phyloP scores from a whole-genome alignment of 1,284 basidiomycete genomes.

The Microbotryum saponariae region DNA sequence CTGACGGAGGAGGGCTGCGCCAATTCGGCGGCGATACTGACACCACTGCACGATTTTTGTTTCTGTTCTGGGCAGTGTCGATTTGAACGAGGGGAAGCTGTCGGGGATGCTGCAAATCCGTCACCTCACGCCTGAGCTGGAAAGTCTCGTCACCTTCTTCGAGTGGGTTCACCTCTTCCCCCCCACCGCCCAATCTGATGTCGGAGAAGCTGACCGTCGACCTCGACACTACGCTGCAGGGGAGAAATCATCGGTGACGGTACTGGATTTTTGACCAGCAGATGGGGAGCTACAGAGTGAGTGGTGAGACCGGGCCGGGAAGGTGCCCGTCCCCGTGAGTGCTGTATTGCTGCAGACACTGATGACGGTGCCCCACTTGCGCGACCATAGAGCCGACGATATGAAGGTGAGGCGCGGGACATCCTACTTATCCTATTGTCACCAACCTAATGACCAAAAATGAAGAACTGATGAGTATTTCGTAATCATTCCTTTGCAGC shows the following conservation, averaged over 20 bases:
- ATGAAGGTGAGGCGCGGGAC: conserved; percentile 47
- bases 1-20: background rate
- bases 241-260: conserved; percentile 78
- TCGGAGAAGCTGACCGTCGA: too few species aligned
- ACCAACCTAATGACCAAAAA: too few species aligned
- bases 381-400: conserved; percentile 54
- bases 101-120: conserved; percentile 84
- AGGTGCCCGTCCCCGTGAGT: too few species aligned
- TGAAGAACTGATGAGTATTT: too few species aligned
- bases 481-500: conserved; percentile 36
- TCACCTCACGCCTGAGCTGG: conserved; percentile 80
- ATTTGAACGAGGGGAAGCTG: conserved; percentile 66
- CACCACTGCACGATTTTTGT: conserved; percentile 45
- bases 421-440: too few species aligned
- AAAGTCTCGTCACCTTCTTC: conserved; percentile 83
- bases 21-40: background rate
- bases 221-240: conserved; percentile 44
- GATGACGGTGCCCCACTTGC: too few species aligned
- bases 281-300: conserved; percentile 67
- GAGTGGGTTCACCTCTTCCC: conserved; percentile 6
- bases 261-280: conserved; percentile 76
- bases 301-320: too few species aligned
- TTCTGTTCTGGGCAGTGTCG: conserved; percentile 49
- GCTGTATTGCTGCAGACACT: too few species aligned
- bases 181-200: background rate